These are phyloP conservation scores for Claviceps sp. DNA, from an alignment of 2,329 filamentous ascomycete genomes.

Conservation along the genomic window DNA sequence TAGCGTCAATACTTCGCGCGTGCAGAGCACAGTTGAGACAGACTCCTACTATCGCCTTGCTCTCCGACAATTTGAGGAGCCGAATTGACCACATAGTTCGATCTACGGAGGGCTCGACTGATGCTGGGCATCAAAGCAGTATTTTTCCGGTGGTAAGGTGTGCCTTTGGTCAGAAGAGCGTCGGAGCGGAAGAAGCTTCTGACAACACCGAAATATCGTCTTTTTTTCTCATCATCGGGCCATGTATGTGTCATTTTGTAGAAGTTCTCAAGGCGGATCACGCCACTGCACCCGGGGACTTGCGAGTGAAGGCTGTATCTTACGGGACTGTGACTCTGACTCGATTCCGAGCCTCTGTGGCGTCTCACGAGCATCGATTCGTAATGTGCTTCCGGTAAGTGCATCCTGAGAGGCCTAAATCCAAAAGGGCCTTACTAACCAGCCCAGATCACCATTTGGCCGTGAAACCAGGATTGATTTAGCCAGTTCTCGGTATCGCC, in stretches of 20 bases:
- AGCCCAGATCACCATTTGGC: conserved; percentile 26
- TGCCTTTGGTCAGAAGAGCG: conserved; percentile 26
- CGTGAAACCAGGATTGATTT: conserved; percentile 34
- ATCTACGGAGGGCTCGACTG: conserved; percentile 23
- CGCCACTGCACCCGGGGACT: conserved; percentile 29
- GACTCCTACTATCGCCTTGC: conserved; percentile 21
- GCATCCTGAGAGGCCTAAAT: neutral
- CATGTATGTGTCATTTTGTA: conserved; percentile 38
- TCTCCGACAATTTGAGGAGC: conserved; percentile 33
- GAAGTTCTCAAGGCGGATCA: conserved; percentile 34
- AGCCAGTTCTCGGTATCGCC: conserved; percentile 39
- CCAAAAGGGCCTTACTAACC: neutral
- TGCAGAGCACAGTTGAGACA: conserved; percentile 25
- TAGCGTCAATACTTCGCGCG: conserved; percentile 32
- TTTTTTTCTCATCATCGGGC: conserved; percentile 40
- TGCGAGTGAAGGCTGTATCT: conserved; percentile 34
- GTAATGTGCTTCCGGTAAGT: conserved; percentile 39
- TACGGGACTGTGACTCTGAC: conserved; percentile 41
- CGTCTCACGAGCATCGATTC: conserved; percentile 41
- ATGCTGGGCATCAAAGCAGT: conserved; percentile 16
- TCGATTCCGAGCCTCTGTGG: conserved; percentile 36
- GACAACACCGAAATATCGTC: conserved; percentile 36
- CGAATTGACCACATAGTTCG: conserved; percentile 34
- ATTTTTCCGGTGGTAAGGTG: conserved; percentile 42
- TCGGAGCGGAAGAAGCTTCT: conserved; percentile 28